phyloP scores from a whole-genome alignment of 2,329 filamentous ascomycete species.

The Sporothrix globosa region DNA sequence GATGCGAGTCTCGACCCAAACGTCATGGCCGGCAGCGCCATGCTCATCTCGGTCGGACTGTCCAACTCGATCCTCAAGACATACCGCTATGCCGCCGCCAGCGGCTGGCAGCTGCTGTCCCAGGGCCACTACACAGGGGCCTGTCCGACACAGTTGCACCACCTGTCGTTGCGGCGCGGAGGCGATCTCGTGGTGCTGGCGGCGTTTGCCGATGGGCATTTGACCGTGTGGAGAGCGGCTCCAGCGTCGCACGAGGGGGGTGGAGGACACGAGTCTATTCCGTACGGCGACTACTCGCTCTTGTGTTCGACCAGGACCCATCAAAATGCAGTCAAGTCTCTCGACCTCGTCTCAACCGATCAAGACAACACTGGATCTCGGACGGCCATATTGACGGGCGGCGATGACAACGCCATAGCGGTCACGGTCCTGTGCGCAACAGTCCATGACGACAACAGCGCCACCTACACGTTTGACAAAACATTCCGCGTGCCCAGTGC shows the following conservation, averaged over 20 bases:
- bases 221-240: conserved; percentile 60
- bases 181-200: conserved; percentile 58
- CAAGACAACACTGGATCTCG: neutral
- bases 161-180: conserved; percentile 44
- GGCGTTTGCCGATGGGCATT: conserved; percentile 78
- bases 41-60: conserved; percentile 69
- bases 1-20: conserved; percentile 26
- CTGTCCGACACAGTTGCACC: conserved; percentile 70
- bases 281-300: conserved; percentile 36
- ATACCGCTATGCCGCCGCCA: conserved; percentile 52
- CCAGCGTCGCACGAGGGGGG: neutral
- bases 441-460: neutral
- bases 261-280: conserved; percentile 35
- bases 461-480: conserved; percentile 35
- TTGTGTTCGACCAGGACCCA: conserved; percentile 50
- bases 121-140: conserved; percentile 67
- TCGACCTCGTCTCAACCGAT: conserved; percentile 48
- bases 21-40: conserved; percentile 45
- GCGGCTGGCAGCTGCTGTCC: conserved; percentile 54
- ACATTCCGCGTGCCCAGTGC: conserved; percentile 55
- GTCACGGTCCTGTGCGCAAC: conserved; percentile 41
- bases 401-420: conserved; percentile 84
- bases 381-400: conserved; percentile 70
- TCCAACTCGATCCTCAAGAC: conserved; percentile 80
- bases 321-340: conserved; percentile 76